Percentiles rank a stretch among this genome's conserved stretches.
Conservation (phyloP, 495 filamentous ascomycete genomes). For the Antarctomyces pellizariae region DNA sequence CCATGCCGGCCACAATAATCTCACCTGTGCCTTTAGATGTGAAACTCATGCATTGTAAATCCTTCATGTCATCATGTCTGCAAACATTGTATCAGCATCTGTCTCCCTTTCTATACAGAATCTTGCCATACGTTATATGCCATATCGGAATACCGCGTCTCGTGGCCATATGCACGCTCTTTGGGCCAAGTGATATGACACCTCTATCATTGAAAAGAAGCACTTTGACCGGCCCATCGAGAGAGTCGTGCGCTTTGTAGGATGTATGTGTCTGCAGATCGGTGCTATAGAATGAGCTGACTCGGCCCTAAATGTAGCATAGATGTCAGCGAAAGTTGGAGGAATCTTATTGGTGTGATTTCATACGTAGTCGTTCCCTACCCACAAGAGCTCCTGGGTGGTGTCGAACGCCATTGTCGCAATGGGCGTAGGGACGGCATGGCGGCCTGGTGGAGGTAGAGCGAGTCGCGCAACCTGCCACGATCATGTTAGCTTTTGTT, state of each 20-base stretch:
- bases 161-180: conserved; percentile 63
- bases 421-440: conserved; percentile 37
- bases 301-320: conserved; percentile 22
- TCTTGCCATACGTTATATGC: conserved; percentile 30
- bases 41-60: conserved; percentile 83
- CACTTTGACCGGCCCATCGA: conserved; percentile 53
- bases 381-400: conserved; percentile 73
- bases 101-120: conserved; percentile 1
- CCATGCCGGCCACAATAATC: conserved; percentile 67
- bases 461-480: conserved; percentile 43
- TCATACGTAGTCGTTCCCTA: conserved; percentile 68
- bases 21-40: conserved; percentile 60
- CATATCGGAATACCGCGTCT: conserved; percentile 63
- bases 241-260: conserved; percentile 38
- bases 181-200: conserved; percentile 52
- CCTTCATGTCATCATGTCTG: conserved; percentile 50
- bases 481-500: conserved; percentile 3
- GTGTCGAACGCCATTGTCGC: conserved; percentile 70
- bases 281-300: conserved; percentile 63
- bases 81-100: conserved; percentile 3
- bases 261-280: conserved; percentile 54
- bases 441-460: conserved; percentile 39
- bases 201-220: conserved; percentile 71
- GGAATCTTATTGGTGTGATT: neutral
- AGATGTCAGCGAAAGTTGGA: neutral